These are phyloP conservation scores for Candida fluviatilis DNA, from an alignment of 805 yeast genomes.

Conservation along the genomic window DNA sequence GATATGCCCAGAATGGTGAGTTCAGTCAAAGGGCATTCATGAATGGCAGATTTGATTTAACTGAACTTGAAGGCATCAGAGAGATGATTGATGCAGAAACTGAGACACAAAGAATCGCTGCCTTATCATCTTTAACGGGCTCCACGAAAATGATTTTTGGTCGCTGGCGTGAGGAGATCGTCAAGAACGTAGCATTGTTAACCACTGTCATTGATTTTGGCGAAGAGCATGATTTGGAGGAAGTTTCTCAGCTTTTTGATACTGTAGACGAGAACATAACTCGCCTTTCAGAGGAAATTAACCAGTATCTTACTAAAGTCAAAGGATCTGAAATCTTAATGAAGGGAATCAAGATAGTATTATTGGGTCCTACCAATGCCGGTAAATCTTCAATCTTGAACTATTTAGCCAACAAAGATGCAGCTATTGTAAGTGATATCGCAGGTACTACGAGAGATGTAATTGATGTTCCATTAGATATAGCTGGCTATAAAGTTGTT, in stretches of 20 bases:
- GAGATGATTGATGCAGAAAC: constrained; percentile 93
- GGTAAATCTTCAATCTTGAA: constrained; percentile 91
- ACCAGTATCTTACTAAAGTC: constrained; percentile 41
- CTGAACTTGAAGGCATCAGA: constrained; percentile 86
- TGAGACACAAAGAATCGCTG: constrained; percentile 76
- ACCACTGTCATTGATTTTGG: constrained; percentile 94
- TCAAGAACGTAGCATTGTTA: constrained; percentile 65
- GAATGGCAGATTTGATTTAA: constrained; percentile 78
- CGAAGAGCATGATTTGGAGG: constrained; percentile 84
- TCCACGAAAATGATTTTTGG: constrained; percentile 50
- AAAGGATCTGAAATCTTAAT: constrained; percentile 58
- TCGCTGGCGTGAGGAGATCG: constrained; percentile 63
- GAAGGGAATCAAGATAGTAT: constrained; percentile 66
- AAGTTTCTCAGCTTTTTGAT: constrained; percentile 49
- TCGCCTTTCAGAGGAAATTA: constrained; percentile 42
- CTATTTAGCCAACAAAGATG: constrained; percentile 68
- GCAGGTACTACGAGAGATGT: constrained; percentile 95
- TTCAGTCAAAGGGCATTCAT: constrained; percentile 83
- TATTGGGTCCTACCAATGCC: constrained; percentile 93
- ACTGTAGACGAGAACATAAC: constrained; percentile 44
- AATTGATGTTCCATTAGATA: constrained; percentile 74
- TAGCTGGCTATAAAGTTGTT: constrained; percentile 78
- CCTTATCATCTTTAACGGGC: constrained; percentile 72
- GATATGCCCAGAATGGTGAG: constrained; percentile 93
- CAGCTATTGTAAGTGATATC: constrained; percentile 84